Evolutionary conservation across 75 land plant species (phyloP).

Genomic region (Cryptomeria japonica): DNA sequence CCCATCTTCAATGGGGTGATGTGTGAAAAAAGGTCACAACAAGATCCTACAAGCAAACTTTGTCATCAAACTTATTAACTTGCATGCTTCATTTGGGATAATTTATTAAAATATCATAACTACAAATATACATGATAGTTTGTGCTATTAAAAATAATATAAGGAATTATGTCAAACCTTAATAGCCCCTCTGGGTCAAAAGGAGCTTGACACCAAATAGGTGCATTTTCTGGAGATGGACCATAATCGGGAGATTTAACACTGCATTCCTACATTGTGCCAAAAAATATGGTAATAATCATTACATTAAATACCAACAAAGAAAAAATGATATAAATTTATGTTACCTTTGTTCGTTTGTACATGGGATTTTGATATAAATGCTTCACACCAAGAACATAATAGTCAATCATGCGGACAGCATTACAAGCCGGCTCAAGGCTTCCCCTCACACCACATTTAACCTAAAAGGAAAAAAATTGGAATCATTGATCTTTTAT

Average conservation of each 20-base stretch:
- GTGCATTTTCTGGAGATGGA: conserved; percentile 66
- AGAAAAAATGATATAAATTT: neutral
- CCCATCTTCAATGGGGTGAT: too few relatives aligned
- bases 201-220: conserved; percentile 82
- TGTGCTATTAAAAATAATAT: neutral
- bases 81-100: neutral
- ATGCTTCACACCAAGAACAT: conserved; percentile 62
- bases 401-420: conserved; percentile 50
- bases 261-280: conserved; percentile 60
- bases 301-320: neutral
- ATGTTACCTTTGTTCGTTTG: conserved; percentile 57
- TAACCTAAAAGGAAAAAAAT: conserved; percentile 23
- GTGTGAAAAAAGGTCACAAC: too few relatives aligned
- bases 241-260: conserved; percentile 83
- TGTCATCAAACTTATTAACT: neutral
- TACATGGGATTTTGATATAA: conserved; percentile 65
- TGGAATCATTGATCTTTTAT: neutral
- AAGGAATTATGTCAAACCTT: conserved; percentile 39
- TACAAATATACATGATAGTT: neutral
- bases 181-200: conserved; percentile 91
- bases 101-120: neutral
- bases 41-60: neutral
- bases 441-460: conserved; percentile 54
- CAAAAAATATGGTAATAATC: neutral
- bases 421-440: conserved; percentile 63